Conservation (phyloP, 768 basidiomycete genomes). For the Cystobasidium ongulense region DNA sequence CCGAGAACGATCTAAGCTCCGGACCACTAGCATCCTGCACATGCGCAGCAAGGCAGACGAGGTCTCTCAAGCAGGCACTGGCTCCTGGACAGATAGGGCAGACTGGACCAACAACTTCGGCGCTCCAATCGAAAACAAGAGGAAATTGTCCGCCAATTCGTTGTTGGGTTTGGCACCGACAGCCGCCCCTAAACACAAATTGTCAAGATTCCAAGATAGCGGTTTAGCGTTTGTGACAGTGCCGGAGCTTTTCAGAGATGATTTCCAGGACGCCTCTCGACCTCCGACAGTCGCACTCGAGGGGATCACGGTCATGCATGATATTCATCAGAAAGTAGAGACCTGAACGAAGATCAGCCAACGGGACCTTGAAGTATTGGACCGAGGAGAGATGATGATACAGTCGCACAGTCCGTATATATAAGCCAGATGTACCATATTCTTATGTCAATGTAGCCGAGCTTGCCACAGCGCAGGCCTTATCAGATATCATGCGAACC, state of each 20-base stretch:
- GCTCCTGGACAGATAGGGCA: not conserved
- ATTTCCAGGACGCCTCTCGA: not conserved
- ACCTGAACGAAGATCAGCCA: not conserved
- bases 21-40: conserved; percentile 22
- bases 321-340: not conserved
- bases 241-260: not conserved
- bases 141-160: not conserved
- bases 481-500: too few species aligned
- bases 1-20: not conserved
- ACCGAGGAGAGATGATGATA: not conserved
- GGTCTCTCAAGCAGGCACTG: not conserved
- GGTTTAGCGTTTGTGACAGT: not conserved
- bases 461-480: too few species aligned
- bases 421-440: too few species aligned
- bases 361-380: not conserved
- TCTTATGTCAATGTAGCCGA: too few species aligned
- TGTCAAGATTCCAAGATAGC: not conserved
- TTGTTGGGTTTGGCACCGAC: not conserved
- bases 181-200: not conserved
- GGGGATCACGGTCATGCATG: not conserved
- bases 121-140: not conserved
- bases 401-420: too few species aligned
- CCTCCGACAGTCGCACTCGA: not conserved
- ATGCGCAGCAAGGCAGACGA: not conserved
- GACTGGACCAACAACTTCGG: conserved; percentile 20